Evolutionary conservation across 176 grass and related monocot species (phyloP), one percentile per base, ranked within the genome.

Genomic region (Carex littledalei): DNA sequence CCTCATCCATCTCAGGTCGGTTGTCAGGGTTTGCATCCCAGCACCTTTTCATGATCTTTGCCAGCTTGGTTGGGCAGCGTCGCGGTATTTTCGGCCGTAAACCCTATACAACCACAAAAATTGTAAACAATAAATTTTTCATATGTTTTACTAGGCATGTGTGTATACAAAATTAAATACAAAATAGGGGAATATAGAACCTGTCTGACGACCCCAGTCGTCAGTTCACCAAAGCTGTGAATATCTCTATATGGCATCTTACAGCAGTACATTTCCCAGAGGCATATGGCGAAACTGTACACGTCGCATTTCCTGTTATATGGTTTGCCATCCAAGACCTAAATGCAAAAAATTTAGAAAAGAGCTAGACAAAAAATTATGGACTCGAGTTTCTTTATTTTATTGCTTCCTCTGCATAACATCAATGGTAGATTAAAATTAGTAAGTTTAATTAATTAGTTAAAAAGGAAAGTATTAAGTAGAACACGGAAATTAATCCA

Each of bases 261-360:
- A 70, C 95, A 98, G 82, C 95, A 98, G 85, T 93, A 98, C 61
- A 88, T 93, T 82, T 98, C 93, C 95, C 95, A 98, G 1, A 98
- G 86, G 32, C 92, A 87, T 80, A 98, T 86, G 16, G 89, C 89
- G 60, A 93, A 98, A 86, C 93, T 98, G 81, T 98, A 98, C 9
- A 98, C 93, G 54, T 98, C 93, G 18, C 93, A 98, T 89, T 88
- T 98, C 74, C 89, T 90, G 80, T 95, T 88, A 70, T 98, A 98
- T 1, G 88, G 88, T 29, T 89, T 90, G 11, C 93, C 93, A 15
- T 94, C 88, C 57, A 98, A 91, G 71, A 90, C 88, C 88, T 86
- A 57, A 53, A 63, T 63, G 26, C 15, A 59, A 84, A 55, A 31
- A 2, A 35, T 34, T 54, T 18, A 39, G 15, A 63, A 53, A 76